Evolutionary conservation across 805 yeast species (phyloP), one percentile per base, ranked within the genome.

Genomic region (Grigorovia yakushimaensis): DNA sequence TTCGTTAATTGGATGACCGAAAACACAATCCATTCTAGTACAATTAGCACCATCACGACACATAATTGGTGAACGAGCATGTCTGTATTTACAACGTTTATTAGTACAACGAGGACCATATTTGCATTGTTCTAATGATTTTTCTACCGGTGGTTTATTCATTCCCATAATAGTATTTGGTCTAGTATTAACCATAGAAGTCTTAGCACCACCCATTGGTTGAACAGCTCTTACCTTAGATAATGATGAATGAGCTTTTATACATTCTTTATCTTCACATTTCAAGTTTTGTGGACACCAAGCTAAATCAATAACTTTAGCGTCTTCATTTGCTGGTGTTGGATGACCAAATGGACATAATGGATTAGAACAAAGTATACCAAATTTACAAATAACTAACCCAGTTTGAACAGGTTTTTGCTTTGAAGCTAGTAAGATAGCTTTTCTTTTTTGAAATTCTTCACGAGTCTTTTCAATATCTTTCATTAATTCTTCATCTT

Each of bases 321-420:
- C 88, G 51, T 76, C 79, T 51, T 74, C 77, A 66, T 84, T 86
- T 17, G 87, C 84, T 1, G 94, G 93, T 0, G 95, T 86, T 41
- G 97, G 96, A 61, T 88, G 96, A 22, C 88, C 96, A 69, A 82
- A 87, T 24, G 88, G 87, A 70, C 96, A 88, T 51, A 78, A 67
- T 51, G 80, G 87, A 58, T 84, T 85, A 21, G 85, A 72, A 66
- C 96, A 88, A 38, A 78, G 64, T 21, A 74, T 71, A 43, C 91
- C 93, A 65, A 78, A 88, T 61, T 84, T 84, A 70, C 96, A 88
- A 36, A 82, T 59, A 2, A 77, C 75, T 49, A 77, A 73, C 47
- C 82, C 81, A 37, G 71, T 62, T 53, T 68, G 71, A 20, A 70
- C 59, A 47, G 68, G 61, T 58, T 69, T 52, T 49, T 54, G 54